These are phyloP conservation scores for Rhodamnia rubescens DNA, from an alignment of 345 rosid genomes.

Conservation along the genomic window DNA sequence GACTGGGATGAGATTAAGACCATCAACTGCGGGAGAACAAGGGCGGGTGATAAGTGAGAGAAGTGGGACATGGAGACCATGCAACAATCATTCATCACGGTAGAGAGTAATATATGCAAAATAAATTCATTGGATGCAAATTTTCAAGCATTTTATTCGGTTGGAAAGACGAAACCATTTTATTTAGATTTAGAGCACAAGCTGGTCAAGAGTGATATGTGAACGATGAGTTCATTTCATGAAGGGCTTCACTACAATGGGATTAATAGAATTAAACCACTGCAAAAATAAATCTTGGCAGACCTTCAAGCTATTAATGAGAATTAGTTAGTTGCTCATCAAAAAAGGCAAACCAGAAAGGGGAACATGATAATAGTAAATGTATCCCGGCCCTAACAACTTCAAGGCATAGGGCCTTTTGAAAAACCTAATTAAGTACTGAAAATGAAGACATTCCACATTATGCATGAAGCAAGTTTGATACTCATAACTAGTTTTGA, in stretches of 20 bases:
- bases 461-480: neutral
- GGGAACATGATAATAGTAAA: neutral
- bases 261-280: neutral
- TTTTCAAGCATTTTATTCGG: neutral
- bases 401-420: neutral
- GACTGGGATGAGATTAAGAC: neutral
- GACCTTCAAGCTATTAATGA: neutral
- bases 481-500: neutral
- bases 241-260: neutral
- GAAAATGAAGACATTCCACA: neutral
- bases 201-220: neutral
- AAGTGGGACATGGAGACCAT: neutral
- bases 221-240: neutral
- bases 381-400: neutral
- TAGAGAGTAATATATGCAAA: neutral
- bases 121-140: neutral
- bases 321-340: neutral
- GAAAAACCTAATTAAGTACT: neutral
- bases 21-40: neutral
- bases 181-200: neutral
- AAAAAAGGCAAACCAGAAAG: neutral
- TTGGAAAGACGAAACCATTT: neutral
- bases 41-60: neutral
- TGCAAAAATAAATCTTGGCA: neutral
- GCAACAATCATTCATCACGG: neutral